A percentile compares a stretch with the other conserved stretches of the same genome.
Evolutionary conservation across 2,329 filamentous ascomycete species (phyloP).

Genomic region (Colletotrichum simmondsii): DNA sequence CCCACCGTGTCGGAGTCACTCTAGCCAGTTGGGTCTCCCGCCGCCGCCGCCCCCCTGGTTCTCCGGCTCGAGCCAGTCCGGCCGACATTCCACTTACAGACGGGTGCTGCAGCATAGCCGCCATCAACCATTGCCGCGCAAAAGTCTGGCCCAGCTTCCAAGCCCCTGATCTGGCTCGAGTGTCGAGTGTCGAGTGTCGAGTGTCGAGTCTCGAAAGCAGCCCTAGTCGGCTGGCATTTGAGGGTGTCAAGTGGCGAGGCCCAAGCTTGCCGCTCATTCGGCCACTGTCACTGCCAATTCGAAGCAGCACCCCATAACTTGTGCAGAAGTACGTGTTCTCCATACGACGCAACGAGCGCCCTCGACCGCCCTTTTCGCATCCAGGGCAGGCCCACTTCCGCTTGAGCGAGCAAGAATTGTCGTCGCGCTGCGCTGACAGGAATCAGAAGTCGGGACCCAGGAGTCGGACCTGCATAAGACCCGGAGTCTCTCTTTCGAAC

Average conservation of each 20-base stretch:
- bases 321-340: neutral
- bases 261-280: slow-evolving; percentile 5
- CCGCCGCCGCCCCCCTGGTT: neutral
- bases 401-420: neutral
- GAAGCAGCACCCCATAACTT: neutral
- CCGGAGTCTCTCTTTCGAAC: neutral
- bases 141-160: neutral
- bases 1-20: neutral
- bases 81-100: neutral
- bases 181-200: neutral
- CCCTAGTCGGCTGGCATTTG: slow-evolving; percentile 14
- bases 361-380: neutral
- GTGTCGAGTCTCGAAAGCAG: neutral
- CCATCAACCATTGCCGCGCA: slow-evolving; percentile 8
- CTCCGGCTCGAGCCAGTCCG: neutral
- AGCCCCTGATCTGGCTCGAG: slow-evolving; percentile 1
- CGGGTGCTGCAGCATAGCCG: neutral
- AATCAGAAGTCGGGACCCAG: neutral
- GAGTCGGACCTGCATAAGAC: slow-evolving; percentile 11
- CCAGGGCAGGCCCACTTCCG: neutral
- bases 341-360: neutral
- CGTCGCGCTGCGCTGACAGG: neutral
- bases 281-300: neutral
- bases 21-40: neutral
- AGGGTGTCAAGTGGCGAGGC: neutral